These are phyloP conservation scores for Pseudonitzschia delicatissima DNA, from an alignment of 108 stramenopile species.

Conservation along the genomic window DNA sequence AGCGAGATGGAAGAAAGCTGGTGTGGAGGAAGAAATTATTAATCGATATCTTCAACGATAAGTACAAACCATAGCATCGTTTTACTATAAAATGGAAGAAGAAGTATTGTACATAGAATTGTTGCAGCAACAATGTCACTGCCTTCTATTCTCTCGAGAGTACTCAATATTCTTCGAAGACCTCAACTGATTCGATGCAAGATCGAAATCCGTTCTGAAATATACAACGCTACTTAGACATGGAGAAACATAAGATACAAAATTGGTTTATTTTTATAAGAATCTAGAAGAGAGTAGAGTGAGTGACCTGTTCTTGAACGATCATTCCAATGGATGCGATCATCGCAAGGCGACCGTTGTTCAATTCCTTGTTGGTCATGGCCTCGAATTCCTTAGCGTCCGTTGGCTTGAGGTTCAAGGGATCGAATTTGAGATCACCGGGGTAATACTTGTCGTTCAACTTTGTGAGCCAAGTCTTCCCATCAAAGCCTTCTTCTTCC, in stretches of 20 bases:
- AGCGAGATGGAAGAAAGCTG: background rate
- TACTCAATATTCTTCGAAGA: too few relatives aligned
- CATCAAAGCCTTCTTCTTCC: conserved; percentile 25
- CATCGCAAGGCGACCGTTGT: conserved; percentile 80
- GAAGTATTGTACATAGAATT: too few relatives aligned
- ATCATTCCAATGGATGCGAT: conserved; percentile 66
- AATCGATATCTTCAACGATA: background rate
- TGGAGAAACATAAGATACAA: conserved; percentile 32
- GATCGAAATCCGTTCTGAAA: too few relatives aligned
- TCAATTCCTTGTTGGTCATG: conserved; percentile 75
- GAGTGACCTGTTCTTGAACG: conserved; percentile 66
- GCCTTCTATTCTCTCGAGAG: too few relatives aligned
- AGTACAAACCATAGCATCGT: too few relatives aligned
- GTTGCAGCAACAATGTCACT: too few relatives aligned
- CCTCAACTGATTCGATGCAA: too few relatives aligned
- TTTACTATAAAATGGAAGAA: too few relatives aligned
- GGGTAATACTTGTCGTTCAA: conserved; percentile 35
- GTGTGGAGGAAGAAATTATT: background rate
- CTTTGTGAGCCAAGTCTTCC: conserved; percentile 32
- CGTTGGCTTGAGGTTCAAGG: conserved; percentile 55
- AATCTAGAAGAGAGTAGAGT: conserved; percentile 18
- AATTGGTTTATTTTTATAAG: conserved; percentile 9
- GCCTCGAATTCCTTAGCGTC: conserved; percentile 41
- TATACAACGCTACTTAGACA: conserved; percentile 35
- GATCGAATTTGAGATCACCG: conserved; percentile 71